A percentile compares a stretch with the other conserved stretches of the same genome.
Evolutionary conservation across 148 eudicot species (phyloP).

Genomic region (Fagopyrum tataricum): DNA sequence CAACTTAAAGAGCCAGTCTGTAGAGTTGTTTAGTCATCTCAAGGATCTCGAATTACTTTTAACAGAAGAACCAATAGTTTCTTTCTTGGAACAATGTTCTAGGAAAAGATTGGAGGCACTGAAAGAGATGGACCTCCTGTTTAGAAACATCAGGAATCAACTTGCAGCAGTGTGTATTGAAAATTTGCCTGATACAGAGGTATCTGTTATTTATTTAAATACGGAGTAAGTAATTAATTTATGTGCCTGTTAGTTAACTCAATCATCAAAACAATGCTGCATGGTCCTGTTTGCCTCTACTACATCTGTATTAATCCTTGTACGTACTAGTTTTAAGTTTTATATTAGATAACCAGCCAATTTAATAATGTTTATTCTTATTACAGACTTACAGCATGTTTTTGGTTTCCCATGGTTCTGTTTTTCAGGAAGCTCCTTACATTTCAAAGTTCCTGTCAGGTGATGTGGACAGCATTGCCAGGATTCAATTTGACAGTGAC

Average conservation of each 20-base stretch:
- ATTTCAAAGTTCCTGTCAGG: slow-evolving; percentile 31
- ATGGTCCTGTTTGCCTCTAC: background rate
- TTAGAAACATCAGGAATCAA: slow-evolving; percentile 36
- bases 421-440: slow-evolving; percentile 47
- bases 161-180: slow-evolving; percentile 37
- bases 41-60: slow-evolving; percentile 45
- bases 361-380: background rate
- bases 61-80: slow-evolving; percentile 49
- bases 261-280: background rate
- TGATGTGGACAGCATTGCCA: slow-evolving; percentile 26
- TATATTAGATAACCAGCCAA: background rate
- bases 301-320: background rate
- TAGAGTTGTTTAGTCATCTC: slow-evolving; percentile 51
- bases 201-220: slow-evolving; percentile 17
- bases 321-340: background rate
- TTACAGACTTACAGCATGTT: background rate
- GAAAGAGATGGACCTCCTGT: slow-evolving; percentile 52
- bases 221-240: background rate
- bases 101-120: slow-evolving; percentile 43
- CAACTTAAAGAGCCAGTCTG: slow-evolving; percentile 40
- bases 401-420: slow-evolving; percentile 19
- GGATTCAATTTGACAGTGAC: slow-evolving; percentile 26
- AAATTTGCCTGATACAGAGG: slow-evolving; percentile 39
- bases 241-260: background rate
- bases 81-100: slow-evolving; percentile 36